phyloP scores from a whole-genome alignment of 441 rosid genomes.

The Gossypium aridum region DNA sequence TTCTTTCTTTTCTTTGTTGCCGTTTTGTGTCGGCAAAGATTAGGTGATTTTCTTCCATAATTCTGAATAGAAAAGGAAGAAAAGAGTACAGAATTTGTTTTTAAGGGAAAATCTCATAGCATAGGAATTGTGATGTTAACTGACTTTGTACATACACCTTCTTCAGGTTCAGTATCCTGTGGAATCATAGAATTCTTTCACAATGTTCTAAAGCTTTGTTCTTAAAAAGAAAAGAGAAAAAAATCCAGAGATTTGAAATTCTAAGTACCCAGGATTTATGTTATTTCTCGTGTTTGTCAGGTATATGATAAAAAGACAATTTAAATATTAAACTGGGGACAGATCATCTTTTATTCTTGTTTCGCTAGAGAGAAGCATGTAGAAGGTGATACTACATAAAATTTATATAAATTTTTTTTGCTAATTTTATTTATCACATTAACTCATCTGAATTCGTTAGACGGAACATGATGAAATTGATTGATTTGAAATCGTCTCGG shows the following conservation, averaged over 20 bases:
- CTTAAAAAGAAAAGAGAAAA: background rate
- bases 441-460: too few species aligned
- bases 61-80: conserved; percentile 23
- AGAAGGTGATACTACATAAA: too few species aligned
- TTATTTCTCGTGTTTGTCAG: too few species aligned
- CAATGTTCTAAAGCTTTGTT: background rate
- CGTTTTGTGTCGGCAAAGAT: background rate
- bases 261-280: background rate
- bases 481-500: too few species aligned
- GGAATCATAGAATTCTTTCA: conserved; percentile 13
- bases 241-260: background rate
- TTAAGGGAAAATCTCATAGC: conserved; percentile 7
- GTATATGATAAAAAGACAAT: too few species aligned
- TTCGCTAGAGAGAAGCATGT: too few species aligned
- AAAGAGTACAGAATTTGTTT: background rate
- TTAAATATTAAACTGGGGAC: too few species aligned
- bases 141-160: conserved; percentile 22
- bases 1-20: background rate
- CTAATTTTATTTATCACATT: too few species aligned
- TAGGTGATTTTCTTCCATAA: background rate
- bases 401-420: too few species aligned
- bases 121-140: conserved; percentile 3
- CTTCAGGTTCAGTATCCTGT: conserved; percentile 10
- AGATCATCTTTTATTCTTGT: too few species aligned
- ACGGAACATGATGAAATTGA: too few species aligned